These are phyloP conservation scores for Corchorus olitorius DNA, from an alignment of 345 rosid species.

Conservation along the genomic window DNA sequence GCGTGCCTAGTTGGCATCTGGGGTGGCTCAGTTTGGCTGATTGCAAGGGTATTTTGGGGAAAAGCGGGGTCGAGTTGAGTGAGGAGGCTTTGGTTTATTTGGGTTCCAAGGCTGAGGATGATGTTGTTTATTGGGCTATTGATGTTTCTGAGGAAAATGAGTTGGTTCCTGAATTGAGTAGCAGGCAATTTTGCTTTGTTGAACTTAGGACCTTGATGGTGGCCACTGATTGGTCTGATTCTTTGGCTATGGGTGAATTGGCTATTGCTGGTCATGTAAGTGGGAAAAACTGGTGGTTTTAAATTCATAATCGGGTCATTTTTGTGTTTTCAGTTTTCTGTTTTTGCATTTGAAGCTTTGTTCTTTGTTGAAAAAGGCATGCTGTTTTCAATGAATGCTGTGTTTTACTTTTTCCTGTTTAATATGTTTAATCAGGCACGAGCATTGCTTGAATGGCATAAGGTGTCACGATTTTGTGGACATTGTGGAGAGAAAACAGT, in stretches of 20 bases:
- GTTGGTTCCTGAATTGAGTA: conserved; percentile 47
- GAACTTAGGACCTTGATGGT: conserved; percentile 94
- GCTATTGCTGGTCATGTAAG: conserved; percentile 97
- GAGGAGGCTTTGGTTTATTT: conserved; percentile 69
- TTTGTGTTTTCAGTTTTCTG: background rate
- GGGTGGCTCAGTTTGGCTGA: conserved; percentile 78
- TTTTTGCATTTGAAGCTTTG: conserved; percentile 5
- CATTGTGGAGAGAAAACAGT: conserved; percentile 69
- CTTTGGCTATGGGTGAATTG: conserved; percentile 73
- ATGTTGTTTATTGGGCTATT: conserved; percentile 78
- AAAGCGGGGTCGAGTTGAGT: conserved; percentile 50
- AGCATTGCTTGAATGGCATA: conserved; percentile 89
- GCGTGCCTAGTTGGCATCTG: conserved; percentile 69
- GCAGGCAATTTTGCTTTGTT: conserved; percentile 59
- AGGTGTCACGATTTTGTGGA: conserved; percentile 71
- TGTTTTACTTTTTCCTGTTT: background rate
- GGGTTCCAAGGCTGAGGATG: conserved; percentile 66
- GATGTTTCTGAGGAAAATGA: conserved; percentile 53
- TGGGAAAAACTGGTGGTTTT: background rate
- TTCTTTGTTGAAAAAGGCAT: background rate
- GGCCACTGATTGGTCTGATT: conserved; percentile 90
- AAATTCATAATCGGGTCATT: background rate
- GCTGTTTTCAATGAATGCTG: background rate
- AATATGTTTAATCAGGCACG: conserved; percentile 56
- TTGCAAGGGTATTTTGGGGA: conserved; percentile 47